These are phyloP conservation scores for Glycyrrhiza uralensis DNA, from an alignment of 306 rosid species.

Conservation along the genomic window DNA sequence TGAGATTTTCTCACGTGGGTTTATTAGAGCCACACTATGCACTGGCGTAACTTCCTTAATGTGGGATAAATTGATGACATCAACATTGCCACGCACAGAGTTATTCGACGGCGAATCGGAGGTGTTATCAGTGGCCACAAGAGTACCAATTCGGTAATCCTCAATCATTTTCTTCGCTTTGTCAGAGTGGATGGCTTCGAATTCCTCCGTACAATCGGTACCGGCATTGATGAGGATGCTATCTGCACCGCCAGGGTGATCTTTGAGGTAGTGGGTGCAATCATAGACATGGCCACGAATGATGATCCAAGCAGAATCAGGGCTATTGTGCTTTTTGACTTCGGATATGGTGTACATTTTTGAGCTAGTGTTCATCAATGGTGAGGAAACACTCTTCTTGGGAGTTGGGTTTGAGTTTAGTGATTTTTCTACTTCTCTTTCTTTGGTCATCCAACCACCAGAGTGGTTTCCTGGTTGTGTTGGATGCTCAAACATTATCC, in stretches of 20 bases:
- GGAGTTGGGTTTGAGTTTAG: slow-evolving; percentile 32
- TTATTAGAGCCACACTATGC: slow-evolving; percentile 44
- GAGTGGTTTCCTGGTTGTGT: slow-evolving; percentile 73
- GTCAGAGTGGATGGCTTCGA: slow-evolving; percentile 85
- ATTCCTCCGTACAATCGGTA: slow-evolving; percentile 85
- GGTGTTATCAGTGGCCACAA: slow-evolving; percentile 40
- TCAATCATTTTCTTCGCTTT: slow-evolving; percentile 76
- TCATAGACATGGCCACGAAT: slow-evolving; percentile 71
- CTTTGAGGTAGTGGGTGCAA: slow-evolving; percentile 69
- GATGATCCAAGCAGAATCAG: slow-evolving; percentile 71
- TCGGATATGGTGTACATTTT: slow-evolving; percentile 51
- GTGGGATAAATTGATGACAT: slow-evolving; percentile 29
- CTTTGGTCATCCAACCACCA: slow-evolving; percentile 89
- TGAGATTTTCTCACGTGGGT: slow-evolving; percentile 54
- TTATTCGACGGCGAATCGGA: slow-evolving; percentile 54
- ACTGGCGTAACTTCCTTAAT: slow-evolving; percentile 36
- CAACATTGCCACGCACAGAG: slow-evolving; percentile 46
- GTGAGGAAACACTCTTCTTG: slow-evolving; percentile 62
- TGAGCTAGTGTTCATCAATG: slow-evolving; percentile 55
- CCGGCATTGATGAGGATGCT: slow-evolving; percentile 90
- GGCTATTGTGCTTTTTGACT: slow-evolving; percentile 51
- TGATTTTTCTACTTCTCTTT: slow-evolving; percentile 40
- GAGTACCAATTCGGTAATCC: slow-evolving; percentile 62
- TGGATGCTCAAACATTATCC: slow-evolving; percentile 77
- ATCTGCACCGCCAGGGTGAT: slow-evolving; percentile 87